Evolutionary conservation across 495 filamentous ascomycete genomes (phyloP), one percentile per base, ranked within the genome.

Genomic region (Aspergillus baeticus): DNA sequence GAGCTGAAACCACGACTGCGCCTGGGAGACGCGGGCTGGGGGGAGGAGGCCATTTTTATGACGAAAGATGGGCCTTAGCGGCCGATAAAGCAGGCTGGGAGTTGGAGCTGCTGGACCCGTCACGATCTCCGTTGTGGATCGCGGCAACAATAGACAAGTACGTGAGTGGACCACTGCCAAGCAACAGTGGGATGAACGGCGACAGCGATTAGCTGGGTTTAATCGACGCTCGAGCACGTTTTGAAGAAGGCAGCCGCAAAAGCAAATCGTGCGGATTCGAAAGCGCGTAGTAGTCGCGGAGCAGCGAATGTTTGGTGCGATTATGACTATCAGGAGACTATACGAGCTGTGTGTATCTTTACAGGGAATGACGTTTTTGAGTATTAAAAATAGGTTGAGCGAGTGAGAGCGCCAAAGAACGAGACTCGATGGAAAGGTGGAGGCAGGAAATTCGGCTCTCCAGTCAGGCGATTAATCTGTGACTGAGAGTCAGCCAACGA

Each of bases 1-100:
- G 91, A 86, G 66, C 87, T 91, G 71, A 91, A 87, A 23, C 65
- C 70, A 61, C 75, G 74, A 69, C 55, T 70, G 53, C 78, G 72
- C 29, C 50, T 58, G 41, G 72, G 71, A 58, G 67, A 57, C 38
- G 65, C 33, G 48, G 63, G 64, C 55, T 29, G 3, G 26, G 71
- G 68, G 70, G 71, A 65, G 67, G 63, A 54, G 36, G 67, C 72
- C 75, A 78, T 78, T 64, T 70, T 72, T 68, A 62, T 58, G 54
- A 51, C 51, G 48, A 64, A 54, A 60, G 57, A 58, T 57, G 48
- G 47, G 51, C 56, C 44, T 66, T 76, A 74, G 70, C 64, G 73
- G 61, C 67, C 57, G 63, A 54, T 61, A 71, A 67, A 70, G 37
- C 49, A 52, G 37, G 49, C 49, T 52, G 49, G 51, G 56, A 62